Conservation (phyloP, 2,329 filamentous ascomycete genomes). For the Fusarium sp. region DNA sequence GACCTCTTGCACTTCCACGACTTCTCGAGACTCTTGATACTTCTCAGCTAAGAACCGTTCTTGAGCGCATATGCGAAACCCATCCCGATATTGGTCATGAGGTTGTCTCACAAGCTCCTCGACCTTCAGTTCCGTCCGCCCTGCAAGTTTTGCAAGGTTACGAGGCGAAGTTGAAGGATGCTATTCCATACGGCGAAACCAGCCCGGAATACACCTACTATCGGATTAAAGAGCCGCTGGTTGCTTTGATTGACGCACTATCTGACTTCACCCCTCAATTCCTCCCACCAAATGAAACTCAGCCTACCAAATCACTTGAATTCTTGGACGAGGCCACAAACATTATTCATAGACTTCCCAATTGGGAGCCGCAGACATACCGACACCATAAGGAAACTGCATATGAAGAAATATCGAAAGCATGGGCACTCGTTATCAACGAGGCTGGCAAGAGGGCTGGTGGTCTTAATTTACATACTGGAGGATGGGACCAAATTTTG, state of each 20-base stretch:
- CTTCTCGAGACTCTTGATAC: conserved; percentile 94
- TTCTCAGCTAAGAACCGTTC: conserved; percentile 81
- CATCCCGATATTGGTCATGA: conserved; percentile 88
- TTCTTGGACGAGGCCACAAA: conserved; percentile 92
- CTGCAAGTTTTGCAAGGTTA: conserved; percentile 85
- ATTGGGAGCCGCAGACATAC: conserved; percentile 90
- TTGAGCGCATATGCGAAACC: conserved; percentile 91
- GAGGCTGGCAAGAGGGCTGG: conserved; percentile 92
- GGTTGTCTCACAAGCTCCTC: conserved; percentile 83
- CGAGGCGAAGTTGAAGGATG: conserved; percentile 77
- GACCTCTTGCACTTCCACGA: conserved; percentile 67
- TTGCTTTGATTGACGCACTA: conserved; percentile 85
- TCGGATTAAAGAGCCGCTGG: conserved; percentile 82
- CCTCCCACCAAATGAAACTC: conserved; percentile 87
- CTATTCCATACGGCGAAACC: conserved; percentile 86
- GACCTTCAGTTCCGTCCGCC: conserved; percentile 84
- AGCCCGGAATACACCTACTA: conserved; percentile 96
- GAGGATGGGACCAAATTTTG: conserved; percentile 91
- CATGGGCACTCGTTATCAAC: conserved; percentile 90
- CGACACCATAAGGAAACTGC: conserved; percentile 94
- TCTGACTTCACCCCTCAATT: conserved; percentile 97
- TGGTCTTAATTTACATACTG: conserved; percentile 88
- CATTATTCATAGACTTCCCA: conserved; percentile 86
- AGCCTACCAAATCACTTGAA: conserved; percentile 82
- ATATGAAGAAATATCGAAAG: conserved; percentile 94